A percentile compares a stretch with the other conserved stretches of the same genome.
phyloP scores from a whole-genome alignment of 352 stramenopile species.

The Hyaloperonospora brassicae region DNA sequence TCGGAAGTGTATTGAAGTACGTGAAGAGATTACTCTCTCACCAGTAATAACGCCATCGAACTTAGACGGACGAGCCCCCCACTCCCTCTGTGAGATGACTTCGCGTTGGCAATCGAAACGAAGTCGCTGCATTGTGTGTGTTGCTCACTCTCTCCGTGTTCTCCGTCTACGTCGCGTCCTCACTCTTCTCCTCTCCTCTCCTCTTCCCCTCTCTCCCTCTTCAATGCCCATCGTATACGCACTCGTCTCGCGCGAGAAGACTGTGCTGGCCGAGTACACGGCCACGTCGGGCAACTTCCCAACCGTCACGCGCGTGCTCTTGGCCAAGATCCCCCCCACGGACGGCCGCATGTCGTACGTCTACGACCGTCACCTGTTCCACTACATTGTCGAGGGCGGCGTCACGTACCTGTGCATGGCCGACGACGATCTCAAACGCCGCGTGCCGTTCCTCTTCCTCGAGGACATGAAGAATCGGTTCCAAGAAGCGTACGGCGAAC shows the following conservation, averaged over 20 bases:
- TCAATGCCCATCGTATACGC: conserved; percentile 88
- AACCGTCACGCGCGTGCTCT: conserved; percentile 94
- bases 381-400: conserved; percentile 93
- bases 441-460: conserved; percentile 96
- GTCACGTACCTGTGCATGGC: conserved; percentile 98
- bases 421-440: conserved; percentile 91
- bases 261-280: conserved; percentile 97
- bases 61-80: too few relatives aligned
- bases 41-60: too few relatives aligned
- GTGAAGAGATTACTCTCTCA: too few relatives aligned
- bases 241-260: conserved; percentile 94
- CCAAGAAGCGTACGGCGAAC: conserved; percentile 68
- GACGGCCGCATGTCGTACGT: conserved; percentile 97
- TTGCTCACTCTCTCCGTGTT: too few relatives aligned
- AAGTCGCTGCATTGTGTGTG: too few relatives aligned
- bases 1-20: too few relatives aligned
- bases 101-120: too few relatives aligned
- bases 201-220: too few relatives aligned
- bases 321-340: conserved; percentile 91
- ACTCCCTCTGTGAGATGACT: too few relatives aligned
- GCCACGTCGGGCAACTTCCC: conserved; percentile 95
- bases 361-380: conserved; percentile 94
- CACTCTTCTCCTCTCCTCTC: too few relatives aligned
- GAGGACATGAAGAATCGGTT: conserved; percentile 95
- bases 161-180: too few relatives aligned